phyloP scores from a whole-genome alignment of 2,329 filamentous ascomycete species.

The Xylariaceae sp. region DNA sequence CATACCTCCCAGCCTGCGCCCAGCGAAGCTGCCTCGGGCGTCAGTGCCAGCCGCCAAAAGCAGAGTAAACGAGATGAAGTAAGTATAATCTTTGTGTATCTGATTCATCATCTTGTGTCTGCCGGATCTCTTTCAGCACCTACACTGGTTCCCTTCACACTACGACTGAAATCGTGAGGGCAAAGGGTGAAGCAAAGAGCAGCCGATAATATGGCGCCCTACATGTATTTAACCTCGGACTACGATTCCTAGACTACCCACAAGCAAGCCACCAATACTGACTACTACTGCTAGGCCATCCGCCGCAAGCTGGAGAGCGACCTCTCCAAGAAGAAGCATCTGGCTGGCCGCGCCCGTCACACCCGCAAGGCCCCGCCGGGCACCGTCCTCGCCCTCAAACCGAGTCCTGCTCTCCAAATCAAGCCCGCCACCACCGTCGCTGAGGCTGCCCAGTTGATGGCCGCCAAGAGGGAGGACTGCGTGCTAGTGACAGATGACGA shows the following conservation, averaged over 20 bases:
- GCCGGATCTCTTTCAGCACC: slow-evolving; percentile 7
- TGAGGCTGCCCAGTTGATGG: slow-evolving; percentile 97
- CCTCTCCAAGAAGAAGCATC: slow-evolving; percentile 93
- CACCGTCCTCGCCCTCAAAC: slow-evolving; percentile 91
- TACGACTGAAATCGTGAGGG: too few species aligned
- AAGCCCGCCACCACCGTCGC: slow-evolving; percentile 91
- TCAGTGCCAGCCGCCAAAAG: slow-evolving; percentile 93
- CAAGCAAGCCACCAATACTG: slow-evolving; percentile 27
- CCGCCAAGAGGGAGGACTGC: slow-evolving; percentile 96
- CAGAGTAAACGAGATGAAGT: slow-evolving; percentile 99
- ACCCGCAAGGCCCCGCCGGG: slow-evolving; percentile 92
- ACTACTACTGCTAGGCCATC: slow-evolving; percentile 66
- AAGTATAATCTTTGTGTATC: slow-evolving; percentile 33
- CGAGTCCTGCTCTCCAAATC: slow-evolving; percentile 93
- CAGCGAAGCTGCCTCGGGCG: slow-evolving; percentile 59
- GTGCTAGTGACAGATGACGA: slow-evolving; percentile 97
- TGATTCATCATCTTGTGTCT: slow-evolving; percentile 3
- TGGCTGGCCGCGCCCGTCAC: slow-evolving; percentile 71
- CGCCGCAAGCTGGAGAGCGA: slow-evolving; percentile 95
- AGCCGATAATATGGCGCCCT: background rate
- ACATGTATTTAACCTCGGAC: slow-evolving; percentile 9
- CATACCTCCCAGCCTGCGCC: slow-evolving; percentile 39
- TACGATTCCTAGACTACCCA: slow-evolving; percentile 13
- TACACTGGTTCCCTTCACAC: slow-evolving; percentile 9
- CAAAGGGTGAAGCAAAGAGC: background rate